Conservation (phyloP, 495 filamentous ascomycete genomes). For the Oidiodendron maius region DNA sequence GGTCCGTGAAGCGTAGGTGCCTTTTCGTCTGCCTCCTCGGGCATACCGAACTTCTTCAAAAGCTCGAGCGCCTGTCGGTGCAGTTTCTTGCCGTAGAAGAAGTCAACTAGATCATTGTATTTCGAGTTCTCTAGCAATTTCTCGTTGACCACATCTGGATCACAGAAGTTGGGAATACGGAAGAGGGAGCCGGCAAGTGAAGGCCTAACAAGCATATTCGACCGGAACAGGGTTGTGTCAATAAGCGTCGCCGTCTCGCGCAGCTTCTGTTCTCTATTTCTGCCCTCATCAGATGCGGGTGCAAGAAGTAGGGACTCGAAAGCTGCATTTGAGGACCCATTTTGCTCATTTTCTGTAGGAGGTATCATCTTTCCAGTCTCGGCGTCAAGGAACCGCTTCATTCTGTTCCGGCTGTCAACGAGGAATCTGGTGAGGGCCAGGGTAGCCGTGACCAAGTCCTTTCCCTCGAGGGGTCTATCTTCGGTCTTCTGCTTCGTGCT, state of each 20-base stretch:
- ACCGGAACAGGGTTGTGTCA: slow-evolving; percentile 89
- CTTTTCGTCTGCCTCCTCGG: slow-evolving; percentile 54
- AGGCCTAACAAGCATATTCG: slow-evolving; percentile 85
- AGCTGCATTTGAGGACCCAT: slow-evolving; percentile 42
- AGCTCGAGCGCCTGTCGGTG: slow-evolving; percentile 84
- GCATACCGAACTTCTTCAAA: slow-evolving; percentile 74
- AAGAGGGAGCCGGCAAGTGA: slow-evolving; percentile 84
- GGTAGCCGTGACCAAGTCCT: slow-evolving; percentile 74
- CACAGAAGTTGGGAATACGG: slow-evolving; percentile 94
- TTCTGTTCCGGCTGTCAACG: slow-evolving; percentile 71
- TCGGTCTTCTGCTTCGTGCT: slow-evolving; percentile 32
- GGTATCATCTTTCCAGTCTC: slow-evolving; percentile 66
- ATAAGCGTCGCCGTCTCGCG: slow-evolving; percentile 72
- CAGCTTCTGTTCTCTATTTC: slow-evolving; percentile 63
- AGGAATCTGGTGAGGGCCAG: slow-evolving; percentile 79
- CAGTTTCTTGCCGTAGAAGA: slow-evolving; percentile 90
- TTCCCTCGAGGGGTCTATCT: slow-evolving; percentile 57
- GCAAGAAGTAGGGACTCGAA: slow-evolving; percentile 40
- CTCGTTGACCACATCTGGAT: slow-evolving; percentile 91
- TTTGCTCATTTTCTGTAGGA: slow-evolving; percentile 36
- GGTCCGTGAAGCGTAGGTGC: slow-evolving; percentile 74
- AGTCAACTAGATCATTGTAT: slow-evolving; percentile 93
- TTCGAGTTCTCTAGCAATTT: slow-evolving; percentile 81
- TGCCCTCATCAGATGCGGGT: slow-evolving; percentile 43
- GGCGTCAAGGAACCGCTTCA: slow-evolving; percentile 76